These are phyloP conservation scores for Pleomassaria siparia DNA, from an alignment of 2,329 filamentous ascomycete species.

Conservation along the genomic window DNA sequence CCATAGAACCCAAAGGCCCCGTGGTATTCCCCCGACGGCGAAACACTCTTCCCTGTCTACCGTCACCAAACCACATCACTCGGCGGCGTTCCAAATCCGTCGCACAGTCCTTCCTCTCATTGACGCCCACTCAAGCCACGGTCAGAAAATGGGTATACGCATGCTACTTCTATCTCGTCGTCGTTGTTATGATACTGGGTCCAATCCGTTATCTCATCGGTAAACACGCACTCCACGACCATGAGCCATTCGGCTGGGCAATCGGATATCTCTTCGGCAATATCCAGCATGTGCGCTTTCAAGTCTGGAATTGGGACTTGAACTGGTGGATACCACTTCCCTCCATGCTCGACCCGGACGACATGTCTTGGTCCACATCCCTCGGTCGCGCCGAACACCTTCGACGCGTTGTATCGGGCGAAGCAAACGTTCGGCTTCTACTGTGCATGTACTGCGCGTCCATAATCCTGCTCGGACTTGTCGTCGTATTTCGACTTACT, in stretches of 20 bases:
- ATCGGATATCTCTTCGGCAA: conserved; percentile 87
- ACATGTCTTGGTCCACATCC: background rate
- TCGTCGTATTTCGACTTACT: conserved; percentile 73
- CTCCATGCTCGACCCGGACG: conserved; percentile 33
- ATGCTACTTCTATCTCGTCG: conserved; percentile 70
- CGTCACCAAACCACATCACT: conserved; percentile 21
- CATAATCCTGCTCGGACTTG: conserved; percentile 71
- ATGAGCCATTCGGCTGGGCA: conserved; percentile 91
- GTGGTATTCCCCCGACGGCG: conserved; percentile 25
- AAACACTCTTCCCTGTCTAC: conserved; percentile 37
- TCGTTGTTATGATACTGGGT: conserved; percentile 66
- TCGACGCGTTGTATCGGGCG: conserved; percentile 66
- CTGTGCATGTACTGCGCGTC: conserved; percentile 72
- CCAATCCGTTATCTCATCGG: conserved; percentile 72
- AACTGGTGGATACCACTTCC: conserved; percentile 77
- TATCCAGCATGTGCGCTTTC: conserved; percentile 68
- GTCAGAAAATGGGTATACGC: conserved; percentile 84
- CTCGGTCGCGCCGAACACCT: conserved; percentile 58
- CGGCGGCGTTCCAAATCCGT: conserved; percentile 36
- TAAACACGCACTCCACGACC: conserved; percentile 64
- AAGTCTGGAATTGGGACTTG: conserved; percentile 68
- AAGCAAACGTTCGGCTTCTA: conserved; percentile 78
- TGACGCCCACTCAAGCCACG: conserved; percentile 77
- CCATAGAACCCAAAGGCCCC: conserved; percentile 27
- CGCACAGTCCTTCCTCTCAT: conserved; percentile 69